A percentile compares a stretch with the other conserved stretches of the same genome.
These are phyloP conservation scores for Neurospora discreta DNA, from an alignment of 495 filamentous ascomycete species.

Conservation along the genomic window DNA sequence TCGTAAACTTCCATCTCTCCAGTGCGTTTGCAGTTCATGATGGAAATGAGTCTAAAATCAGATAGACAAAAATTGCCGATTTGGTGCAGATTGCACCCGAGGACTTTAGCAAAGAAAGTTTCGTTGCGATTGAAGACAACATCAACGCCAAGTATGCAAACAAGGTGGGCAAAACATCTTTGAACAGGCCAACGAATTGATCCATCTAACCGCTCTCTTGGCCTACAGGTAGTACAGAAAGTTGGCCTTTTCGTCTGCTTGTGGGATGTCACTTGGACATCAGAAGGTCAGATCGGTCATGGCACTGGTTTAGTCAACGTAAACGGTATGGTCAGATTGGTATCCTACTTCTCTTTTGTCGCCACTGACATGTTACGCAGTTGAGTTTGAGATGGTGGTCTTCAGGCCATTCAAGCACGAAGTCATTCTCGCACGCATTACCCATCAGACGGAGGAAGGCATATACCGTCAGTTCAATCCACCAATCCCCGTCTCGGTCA, in stretches of 20 bases:
- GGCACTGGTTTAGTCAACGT: slow-evolving; percentile 83
- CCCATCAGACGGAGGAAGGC: slow-evolving; percentile 54
- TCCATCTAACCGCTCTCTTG: neutral
- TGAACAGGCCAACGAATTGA: neutral
- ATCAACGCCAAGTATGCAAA: slow-evolving; percentile 95
- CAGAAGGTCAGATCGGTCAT: slow-evolving; percentile 87
- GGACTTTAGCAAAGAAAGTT: slow-evolving; percentile 70
- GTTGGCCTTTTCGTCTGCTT: slow-evolving; percentile 87
- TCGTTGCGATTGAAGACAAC: slow-evolving; percentile 75
- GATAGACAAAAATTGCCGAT: slow-evolving; percentile 64
- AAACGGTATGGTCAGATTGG: slow-evolving; percentile 47
- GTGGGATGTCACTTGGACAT: slow-evolving; percentile 74
- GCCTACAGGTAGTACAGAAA: slow-evolving; percentile 40
- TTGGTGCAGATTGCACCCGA: slow-evolving; percentile 81
- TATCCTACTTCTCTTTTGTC: neutral
- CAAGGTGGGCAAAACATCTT: slow-evolving; percentile 45
- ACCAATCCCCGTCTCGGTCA: neutral
- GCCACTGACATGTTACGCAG: slow-evolving; percentile 30
- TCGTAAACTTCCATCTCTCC: neutral
- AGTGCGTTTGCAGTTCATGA: neutral
- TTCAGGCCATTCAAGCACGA: slow-evolving; percentile 93
- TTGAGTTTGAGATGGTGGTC: slow-evolving; percentile 85
- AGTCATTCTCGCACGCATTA: slow-evolving; percentile 72
- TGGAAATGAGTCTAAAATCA: neutral
- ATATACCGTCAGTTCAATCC: slow-evolving; percentile 51